Evolutionary conservation across 495 filamentous ascomycete genomes (phyloP).

Genomic region (Staphylotrichum longicolle): DNA sequence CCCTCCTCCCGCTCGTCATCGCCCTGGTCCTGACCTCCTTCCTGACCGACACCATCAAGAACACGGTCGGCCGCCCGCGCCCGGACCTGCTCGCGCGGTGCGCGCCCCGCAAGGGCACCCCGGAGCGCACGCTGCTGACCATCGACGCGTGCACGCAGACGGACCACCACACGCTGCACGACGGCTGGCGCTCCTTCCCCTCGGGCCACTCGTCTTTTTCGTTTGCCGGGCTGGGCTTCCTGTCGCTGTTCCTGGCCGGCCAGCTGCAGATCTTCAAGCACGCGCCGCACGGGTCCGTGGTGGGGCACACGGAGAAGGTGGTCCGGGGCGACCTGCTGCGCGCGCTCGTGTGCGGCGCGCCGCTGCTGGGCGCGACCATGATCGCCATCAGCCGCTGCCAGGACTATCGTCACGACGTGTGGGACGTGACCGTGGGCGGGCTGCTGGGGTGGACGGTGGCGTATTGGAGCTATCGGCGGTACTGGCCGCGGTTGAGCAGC

Average conservation of each 20-base stretch:
- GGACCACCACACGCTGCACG: constrained; percentile 73
- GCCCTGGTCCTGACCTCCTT: constrained; percentile 74
- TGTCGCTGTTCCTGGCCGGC: constrained; percentile 73
- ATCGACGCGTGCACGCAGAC: constrained; percentile 79
- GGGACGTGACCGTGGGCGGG: constrained; percentile 78
- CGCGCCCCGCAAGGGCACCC: constrained; percentile 64
- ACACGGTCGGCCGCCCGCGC: constrained; percentile 82
- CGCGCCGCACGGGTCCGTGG: constrained; percentile 37
- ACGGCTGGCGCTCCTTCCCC: constrained; percentile 92
- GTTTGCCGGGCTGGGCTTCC: constrained; percentile 80
- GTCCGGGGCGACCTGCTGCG: constrained; percentile 58
- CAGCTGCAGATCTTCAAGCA: constrained; percentile 80
- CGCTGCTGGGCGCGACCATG: constrained; percentile 75
- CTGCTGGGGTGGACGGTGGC: constrained; percentile 70
- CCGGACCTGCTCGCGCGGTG: constrained; percentile 91
- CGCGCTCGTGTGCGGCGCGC: constrained; percentile 62
- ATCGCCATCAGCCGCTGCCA: constrained; percentile 89
- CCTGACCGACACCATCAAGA: constrained; percentile 90
- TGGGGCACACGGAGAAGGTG: constrained; percentile 27
- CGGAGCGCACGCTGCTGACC: constrained; percentile 63
- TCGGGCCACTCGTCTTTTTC: constrained; percentile 85
- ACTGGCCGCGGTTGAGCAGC: constrained; percentile 53
- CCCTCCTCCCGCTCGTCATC: constrained; percentile 74
- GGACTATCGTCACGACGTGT: constrained; percentile 94
- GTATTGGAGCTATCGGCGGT: constrained; percentile 77